Evolutionary conservation across 1,139 yeast genomes (phyloP).

Genomic region (Geotrichum bryndzae): DNA sequence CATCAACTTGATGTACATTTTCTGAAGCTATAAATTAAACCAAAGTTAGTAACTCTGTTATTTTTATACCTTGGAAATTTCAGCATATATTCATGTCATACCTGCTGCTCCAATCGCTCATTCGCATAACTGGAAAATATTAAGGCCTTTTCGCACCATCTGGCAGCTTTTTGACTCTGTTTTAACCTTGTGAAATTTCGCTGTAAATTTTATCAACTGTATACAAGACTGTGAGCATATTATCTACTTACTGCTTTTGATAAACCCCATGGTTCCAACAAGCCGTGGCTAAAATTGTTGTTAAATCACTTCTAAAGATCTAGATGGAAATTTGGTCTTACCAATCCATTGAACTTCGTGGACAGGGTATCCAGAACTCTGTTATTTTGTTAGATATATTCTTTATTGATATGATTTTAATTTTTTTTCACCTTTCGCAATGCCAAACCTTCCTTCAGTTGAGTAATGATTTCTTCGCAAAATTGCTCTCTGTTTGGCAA

Average conservation of each 20-base stretch:
- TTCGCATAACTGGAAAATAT: constrained; percentile 18
- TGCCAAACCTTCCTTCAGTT: constrained; percentile 16
- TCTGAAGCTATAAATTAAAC: constrained; percentile 10
- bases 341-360: constrained; percentile 20
- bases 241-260: constrained; percentile 17
- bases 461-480: constrained; percentile 13
- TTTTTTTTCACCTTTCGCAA: constrained; percentile 10
- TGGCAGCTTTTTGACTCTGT: constrained; percentile 15
- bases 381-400: background rate
- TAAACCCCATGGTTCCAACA: constrained; percentile 20
- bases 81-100: background rate
- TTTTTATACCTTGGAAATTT: background rate
- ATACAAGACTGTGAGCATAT: background rate
- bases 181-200: constrained; percentile 8
- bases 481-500: constrained; percentile 15
- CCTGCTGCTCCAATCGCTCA: constrained; percentile 19
- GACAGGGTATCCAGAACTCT: constrained; percentile 12
- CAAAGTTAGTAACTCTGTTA: background rate
- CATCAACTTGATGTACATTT: constrained; percentile 18
- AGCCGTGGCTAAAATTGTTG: constrained; percentile 14
- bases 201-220: background rate
- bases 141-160: constrained; percentile 19
- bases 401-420: background rate
- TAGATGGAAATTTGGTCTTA: background rate
- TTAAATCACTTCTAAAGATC: background rate